Evolutionary conservation across 208 protist genomes (phyloP).

Genomic region (Entamoeba dispar): DNA sequence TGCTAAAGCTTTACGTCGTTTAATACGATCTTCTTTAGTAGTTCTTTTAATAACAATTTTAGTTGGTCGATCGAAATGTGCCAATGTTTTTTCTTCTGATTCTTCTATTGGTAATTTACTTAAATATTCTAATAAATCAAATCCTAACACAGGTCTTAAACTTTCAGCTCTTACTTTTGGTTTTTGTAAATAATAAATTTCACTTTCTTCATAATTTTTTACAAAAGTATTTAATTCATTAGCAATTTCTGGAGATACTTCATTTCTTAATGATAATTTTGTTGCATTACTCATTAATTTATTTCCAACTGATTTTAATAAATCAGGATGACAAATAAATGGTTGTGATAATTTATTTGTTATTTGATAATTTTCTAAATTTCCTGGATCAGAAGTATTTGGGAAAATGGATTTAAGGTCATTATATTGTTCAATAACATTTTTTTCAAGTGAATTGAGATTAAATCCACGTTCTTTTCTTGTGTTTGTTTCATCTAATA

Average conservation of each 20-base stretch:
- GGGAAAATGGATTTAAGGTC: not conserved
- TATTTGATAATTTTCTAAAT: not conserved
- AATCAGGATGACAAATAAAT: not conserved
- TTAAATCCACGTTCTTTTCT: not conserved
- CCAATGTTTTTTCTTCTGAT: not conserved
- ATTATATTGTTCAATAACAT: not conserved
- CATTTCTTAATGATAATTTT: not conserved
- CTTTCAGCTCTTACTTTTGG: not conserved
- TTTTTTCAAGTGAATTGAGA: not conserved
- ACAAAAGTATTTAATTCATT: not conserved
- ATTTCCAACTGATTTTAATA: not conserved
- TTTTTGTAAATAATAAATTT: not conserved
- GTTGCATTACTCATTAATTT: not conserved
- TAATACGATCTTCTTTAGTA: not conserved
- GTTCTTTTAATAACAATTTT: not conserved
- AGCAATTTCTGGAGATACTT: not conserved
- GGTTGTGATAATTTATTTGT: not conserved
- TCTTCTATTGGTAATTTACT: not conserved
- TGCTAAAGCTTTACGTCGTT: too few relatives aligned
- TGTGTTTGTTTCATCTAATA: not conserved
- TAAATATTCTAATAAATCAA: not conserved
- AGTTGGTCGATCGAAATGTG: not conserved
- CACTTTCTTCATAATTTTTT: not conserved
- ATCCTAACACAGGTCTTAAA: not conserved
- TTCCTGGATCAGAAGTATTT: not conserved